Percentiles rank a stretch among this genome's conserved stretches.
Conservation (phyloP, 2,329 filamentous ascomycete genomes). For the Tolypocladium tropicale region DNA sequence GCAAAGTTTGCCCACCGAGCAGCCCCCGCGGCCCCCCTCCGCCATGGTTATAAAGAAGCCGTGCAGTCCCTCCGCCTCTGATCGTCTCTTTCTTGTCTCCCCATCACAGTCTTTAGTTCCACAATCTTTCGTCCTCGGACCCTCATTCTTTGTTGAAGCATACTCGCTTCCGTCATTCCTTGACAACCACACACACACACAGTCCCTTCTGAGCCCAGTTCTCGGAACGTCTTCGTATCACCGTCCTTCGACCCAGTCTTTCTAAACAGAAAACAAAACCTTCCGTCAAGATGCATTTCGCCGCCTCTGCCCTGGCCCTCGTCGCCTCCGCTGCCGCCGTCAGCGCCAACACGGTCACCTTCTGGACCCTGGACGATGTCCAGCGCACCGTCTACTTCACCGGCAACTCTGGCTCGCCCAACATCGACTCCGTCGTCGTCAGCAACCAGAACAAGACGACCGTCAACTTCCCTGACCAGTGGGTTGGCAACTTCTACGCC, state of each 20-base stretch:
- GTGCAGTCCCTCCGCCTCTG: slow-evolving; percentile 10
- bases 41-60: slow-evolving; percentile 15
- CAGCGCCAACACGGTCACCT: slow-evolving; percentile 41
- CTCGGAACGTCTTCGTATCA: not conserved
- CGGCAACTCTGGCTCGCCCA: slow-evolving; percentile 24
- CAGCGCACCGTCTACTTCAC: slow-evolving; percentile 42
- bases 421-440: slow-evolving; percentile 29
- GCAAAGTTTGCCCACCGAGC: not conserved
- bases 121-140: slow-evolving; percentile 1
- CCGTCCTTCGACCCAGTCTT: not conserved
- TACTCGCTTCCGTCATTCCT: slow-evolving; percentile 13
- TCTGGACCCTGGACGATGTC: slow-evolving; percentile 45
- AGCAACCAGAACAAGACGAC: slow-evolving; percentile 24
- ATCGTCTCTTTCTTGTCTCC: not conserved
- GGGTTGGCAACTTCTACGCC: slow-evolving; percentile 42
- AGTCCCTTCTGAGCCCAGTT: slow-evolving; percentile 7
- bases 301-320: slow-evolving; percentile 31
- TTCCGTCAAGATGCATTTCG: slow-evolving; percentile 43
- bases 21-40: not conserved
- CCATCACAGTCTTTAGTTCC: not conserved
- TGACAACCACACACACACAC: not conserved
- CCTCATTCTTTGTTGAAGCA: slow-evolving; percentile 13
- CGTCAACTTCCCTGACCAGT: slow-evolving; percentile 31
- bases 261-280: slow-evolving; percentile 7
- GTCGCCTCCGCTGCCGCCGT: slow-evolving; percentile 31